These are phyloP conservation scores for Dysphania ambrosioides DNA, from an alignment of 148 eudicot species.

Conservation along the genomic window DNA sequence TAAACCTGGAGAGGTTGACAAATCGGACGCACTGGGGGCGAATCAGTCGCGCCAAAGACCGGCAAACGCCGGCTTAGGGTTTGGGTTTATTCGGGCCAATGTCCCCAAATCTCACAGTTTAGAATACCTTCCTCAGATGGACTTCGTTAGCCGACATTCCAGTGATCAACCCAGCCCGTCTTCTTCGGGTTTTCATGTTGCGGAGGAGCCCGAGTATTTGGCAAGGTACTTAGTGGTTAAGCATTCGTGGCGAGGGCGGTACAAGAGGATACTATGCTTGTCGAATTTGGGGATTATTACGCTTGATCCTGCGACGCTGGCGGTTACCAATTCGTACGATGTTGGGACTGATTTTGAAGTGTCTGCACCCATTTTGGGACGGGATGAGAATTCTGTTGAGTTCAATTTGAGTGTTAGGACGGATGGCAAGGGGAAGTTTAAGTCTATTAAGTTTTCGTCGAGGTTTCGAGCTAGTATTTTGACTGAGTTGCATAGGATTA, in stretches of 20 bases:
- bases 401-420: constrained; percentile 82
- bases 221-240: constrained; percentile 75
- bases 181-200: constrained; percentile 28
- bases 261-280: constrained; percentile 83
- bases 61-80: constrained; percentile 61
- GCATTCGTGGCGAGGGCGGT: constrained; percentile 97
- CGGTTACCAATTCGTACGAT: constrained; percentile 84
- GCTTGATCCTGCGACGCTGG: constrained; percentile 68
- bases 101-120: constrained; percentile 72
- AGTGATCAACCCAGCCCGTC: constrained; percentile 16
- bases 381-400: constrained; percentile 82
- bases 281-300: constrained; percentile 56
- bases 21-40: constrained; percentile 88
- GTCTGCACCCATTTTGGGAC: constrained; percentile 67
- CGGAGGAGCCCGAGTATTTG: constrained; percentile 87
- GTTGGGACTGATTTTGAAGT: constrained; percentile 66
- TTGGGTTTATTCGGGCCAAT: constrained; percentile 66
- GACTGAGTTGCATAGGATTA: constrained; percentile 82
- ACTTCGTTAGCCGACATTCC: constrained; percentile 68
- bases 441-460: constrained; percentile 75
- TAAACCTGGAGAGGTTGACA: background rate
- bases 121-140: constrained; percentile 88
- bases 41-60: constrained; percentile 90
- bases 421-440: constrained; percentile 85
- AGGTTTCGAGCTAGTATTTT: constrained; percentile 76